Percentiles rank a stretch among this genome's conserved stretches.
Conservation (phyloP, 208 protist genomes). For the Wallacemonas sp. region DNA sequence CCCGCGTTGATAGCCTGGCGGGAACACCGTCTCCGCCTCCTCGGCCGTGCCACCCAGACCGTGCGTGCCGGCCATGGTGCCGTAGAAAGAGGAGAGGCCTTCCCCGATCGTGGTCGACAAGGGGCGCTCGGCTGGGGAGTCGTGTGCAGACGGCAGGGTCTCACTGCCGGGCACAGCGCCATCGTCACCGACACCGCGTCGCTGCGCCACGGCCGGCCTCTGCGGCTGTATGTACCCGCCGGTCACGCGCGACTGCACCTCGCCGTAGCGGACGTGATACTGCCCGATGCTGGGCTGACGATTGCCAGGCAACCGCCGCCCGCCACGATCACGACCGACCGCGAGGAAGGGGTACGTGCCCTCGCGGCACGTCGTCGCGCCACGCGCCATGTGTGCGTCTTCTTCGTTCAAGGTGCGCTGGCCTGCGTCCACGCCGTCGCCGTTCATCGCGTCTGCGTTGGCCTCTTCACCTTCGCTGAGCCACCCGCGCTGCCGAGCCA, state of each 20-base stretch:
- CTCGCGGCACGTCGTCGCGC: not conserved
- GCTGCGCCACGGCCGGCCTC: constrained; percentile 2
- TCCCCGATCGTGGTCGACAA: not conserved
- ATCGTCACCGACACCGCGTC: not conserved
- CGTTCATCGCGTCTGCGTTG: not conserved
- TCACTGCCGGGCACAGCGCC: not conserved
- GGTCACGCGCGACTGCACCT: constrained; percentile 60
- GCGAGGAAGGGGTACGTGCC: constrained; percentile 57
- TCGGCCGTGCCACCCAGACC: not conserved
- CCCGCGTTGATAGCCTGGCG: constrained; percentile 18
- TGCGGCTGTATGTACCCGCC: constrained; percentile 63
- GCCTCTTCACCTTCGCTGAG: constrained; percentile 2
- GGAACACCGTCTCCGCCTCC: not conserved
- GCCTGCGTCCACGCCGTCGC: constrained; percentile 10
- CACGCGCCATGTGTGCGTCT: not conserved
- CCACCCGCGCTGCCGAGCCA: constrained; percentile 4
- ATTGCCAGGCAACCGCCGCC: constrained; percentile 31
- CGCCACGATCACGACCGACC: constrained; percentile 24
- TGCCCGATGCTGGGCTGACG: constrained; percentile 66
- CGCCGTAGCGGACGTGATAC: constrained; percentile 64
- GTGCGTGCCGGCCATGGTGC: not conserved
- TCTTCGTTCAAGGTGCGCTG: not conserved
- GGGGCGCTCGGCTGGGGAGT: not conserved
- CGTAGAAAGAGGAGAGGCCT: constrained; percentile 6
- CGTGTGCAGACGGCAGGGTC: constrained; percentile 6